A percentile compares a stretch with the other conserved stretches of the same genome.
These are phyloP conservation scores for Aureobasidium sp. DNA, from an alignment of 2,329 filamentous ascomycete genomes.

Conservation along the genomic window DNA sequence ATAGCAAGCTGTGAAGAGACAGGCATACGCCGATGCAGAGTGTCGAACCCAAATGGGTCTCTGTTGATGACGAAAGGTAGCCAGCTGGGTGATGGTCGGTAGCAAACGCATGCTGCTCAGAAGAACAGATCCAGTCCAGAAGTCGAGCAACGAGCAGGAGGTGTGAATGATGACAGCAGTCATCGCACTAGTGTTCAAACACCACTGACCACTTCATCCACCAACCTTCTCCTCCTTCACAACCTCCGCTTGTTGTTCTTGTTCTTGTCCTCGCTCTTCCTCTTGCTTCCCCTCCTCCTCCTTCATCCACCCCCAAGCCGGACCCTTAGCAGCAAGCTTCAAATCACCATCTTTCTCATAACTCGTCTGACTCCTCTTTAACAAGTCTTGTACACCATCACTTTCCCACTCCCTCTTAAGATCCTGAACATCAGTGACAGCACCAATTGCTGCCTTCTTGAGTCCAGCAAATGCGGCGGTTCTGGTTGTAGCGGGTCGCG, in stretches of 20 bases:
- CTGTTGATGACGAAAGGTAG: neutral
- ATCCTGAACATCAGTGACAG: conserved; percentile 40
- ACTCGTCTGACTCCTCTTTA: conserved; percentile 41
- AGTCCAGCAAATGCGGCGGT: conserved; percentile 42
- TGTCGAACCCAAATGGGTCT: neutral
- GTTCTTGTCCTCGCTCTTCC: neutral
- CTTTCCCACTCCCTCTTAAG: conserved; percentile 43
- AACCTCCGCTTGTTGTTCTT: neutral
- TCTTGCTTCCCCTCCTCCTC: neutral
- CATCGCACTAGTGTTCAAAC: neutral
- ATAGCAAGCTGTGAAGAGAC: too few species aligned
- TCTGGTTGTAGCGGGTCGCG: conserved; percentile 29
- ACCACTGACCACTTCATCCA: neutral
- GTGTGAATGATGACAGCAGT: neutral
- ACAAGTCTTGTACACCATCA: conserved; percentile 38
- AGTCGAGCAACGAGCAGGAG: neutral
- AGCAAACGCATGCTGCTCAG: neutral
- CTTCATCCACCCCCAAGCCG: conserved; percentile 12
- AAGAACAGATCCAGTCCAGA: neutral
- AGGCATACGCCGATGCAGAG: neutral
- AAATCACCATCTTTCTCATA: conserved; percentile 41
- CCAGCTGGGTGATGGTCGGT: neutral
- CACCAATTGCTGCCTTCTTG: conserved; percentile 39
- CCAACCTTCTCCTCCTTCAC: neutral
- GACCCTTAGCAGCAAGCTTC: conserved; percentile 30